Percentiles rank a stretch among this genome's conserved stretches.
Evolutionary conservation across 2,329 filamentous ascomycete genomes (phyloP).

Genomic region (Nannizziopsis arthrosporioides): DNA sequence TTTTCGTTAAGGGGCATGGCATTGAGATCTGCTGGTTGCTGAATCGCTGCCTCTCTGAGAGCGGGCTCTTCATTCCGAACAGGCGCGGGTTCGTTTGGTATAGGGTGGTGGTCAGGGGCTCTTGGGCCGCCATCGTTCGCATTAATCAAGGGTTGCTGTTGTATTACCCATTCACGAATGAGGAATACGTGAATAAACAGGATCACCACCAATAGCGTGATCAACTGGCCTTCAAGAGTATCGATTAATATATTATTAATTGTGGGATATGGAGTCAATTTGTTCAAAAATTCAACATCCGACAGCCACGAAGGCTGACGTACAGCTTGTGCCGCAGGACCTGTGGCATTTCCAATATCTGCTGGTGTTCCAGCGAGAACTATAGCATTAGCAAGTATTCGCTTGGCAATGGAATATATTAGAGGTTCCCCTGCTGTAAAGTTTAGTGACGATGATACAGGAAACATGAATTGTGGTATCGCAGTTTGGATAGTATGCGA

Average conservation of each 20-base stretch:
- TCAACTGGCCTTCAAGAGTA: constrained; percentile 81
- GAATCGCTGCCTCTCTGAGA: no score
- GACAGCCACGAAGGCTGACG: constrained; percentile 44
- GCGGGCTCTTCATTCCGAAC: background rate
- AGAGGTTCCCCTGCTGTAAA: constrained; percentile 35
- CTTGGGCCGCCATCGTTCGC: constrained; percentile 48
- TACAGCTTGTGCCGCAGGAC: constrained; percentile 19
- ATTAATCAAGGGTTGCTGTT: constrained; percentile 89
- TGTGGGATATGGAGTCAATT: constrained; percentile 53
- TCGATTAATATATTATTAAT: constrained; percentile 72
- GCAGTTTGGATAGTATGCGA: constrained; percentile 19
- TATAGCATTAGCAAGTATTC: constrained; percentile 27
- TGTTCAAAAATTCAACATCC: constrained; percentile 44
- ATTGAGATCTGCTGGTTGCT: no score
- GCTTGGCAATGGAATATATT: constrained; percentile 37
- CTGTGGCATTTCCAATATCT: constrained; percentile 20
- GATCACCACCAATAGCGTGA: constrained; percentile 80
- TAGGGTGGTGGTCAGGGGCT: constrained; percentile 40
- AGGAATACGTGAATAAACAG: constrained; percentile 95
- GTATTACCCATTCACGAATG: constrained; percentile 94
- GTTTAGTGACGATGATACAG: constrained; percentile 32
- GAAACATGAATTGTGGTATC: constrained; percentile 25
- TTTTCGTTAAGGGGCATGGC: no score
- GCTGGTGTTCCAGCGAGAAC: constrained; percentile 19
- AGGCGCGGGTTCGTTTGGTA: constrained; percentile 24